Conservation (phyloP, 495 filamentous ascomycete genomes). For the Neurospora sp. region DNA sequence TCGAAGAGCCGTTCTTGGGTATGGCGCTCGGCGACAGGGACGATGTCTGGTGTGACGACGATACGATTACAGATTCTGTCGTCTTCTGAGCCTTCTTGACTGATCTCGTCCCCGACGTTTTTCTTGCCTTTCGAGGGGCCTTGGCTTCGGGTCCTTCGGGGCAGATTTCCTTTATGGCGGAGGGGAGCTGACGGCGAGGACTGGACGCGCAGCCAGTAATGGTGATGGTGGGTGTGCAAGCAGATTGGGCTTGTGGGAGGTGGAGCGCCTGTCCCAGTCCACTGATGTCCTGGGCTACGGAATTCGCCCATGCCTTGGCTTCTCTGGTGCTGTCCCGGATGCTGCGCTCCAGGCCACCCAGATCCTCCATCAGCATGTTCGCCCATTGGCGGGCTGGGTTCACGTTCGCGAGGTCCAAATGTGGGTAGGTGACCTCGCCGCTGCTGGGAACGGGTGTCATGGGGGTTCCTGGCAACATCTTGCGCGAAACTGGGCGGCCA, state of each 20-base stretch:
- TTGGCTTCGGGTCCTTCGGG: slow-evolving; percentile 1
- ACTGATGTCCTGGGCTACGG: not conserved
- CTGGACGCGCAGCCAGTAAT: slow-evolving; percentile 40
- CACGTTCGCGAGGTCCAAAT: slow-evolving; percentile 10
- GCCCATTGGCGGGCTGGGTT: slow-evolving; percentile 12
- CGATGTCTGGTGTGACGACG: slow-evolving; percentile 8
- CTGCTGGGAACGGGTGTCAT: slow-evolving; percentile 1
- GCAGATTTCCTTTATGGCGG: not conserved
- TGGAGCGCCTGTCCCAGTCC: not conserved
- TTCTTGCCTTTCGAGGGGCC: not conserved
- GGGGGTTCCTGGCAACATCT: not conserved
- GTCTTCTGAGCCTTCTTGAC: not conserved
- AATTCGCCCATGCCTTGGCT: slow-evolving; percentile 4
- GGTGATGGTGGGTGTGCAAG: slow-evolving; percentile 46
- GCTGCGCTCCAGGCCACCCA: slow-evolving; percentile 7
- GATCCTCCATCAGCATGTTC: slow-evolving; percentile 9
- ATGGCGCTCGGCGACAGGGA: slow-evolving; percentile 3
- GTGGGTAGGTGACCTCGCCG: not conserved
- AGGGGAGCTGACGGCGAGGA: slow-evolving; percentile 2
- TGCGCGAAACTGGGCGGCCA: not conserved
- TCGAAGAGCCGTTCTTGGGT: slow-evolving; percentile 13
- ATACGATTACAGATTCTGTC: not conserved
- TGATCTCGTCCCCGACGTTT: not conserved
- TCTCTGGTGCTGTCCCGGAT: slow-evolving; percentile 2
- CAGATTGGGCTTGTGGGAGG: slow-evolving; percentile 22